Evolutionary conservation across 1,284 basidiomycete genomes (phyloP), one percentile per base, ranked within the genome.

Genomic region (Cutaneotrichosporon mucoides): DNA sequence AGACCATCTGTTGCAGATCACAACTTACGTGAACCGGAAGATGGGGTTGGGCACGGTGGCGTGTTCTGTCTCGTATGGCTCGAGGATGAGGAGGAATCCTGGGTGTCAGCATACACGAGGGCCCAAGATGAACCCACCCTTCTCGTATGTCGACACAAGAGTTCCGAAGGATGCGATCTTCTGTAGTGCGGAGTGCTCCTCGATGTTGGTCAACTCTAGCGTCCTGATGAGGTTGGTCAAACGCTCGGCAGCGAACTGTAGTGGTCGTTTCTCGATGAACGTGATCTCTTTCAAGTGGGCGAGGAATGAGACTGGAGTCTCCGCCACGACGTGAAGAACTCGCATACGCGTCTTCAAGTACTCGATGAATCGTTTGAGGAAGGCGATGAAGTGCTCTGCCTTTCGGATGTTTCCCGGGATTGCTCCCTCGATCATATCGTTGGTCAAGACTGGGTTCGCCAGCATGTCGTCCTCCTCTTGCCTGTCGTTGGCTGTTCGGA

Each of bases 321-420:
- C 96, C 13, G 96, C 96, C 7, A 99, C 96, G 63, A 99, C 96
- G 73, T 99, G 96, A 33, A 99, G 81, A 10, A 99, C 96, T 49
- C 96, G 86, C 95, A 99, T 99, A 53, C 96, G 85, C 7, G 96
- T 99, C 84, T 99, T 99, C 63, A 99, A 84, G 75, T 99, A 99
- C 79, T 99, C 96, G 46, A 99, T 92, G 72, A 99, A 97, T 46
- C 96, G 87, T 76, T 95, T 97, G 63, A 99, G 79, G 81, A 99
- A 99, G 1, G 96, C 95, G 15, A 98, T 91, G 73, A 99, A 99
- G 79, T 99, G 96, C 74, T 99, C 96, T 0, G 96, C 96, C 73
- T 98, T 94, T 50, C 96, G 85, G 63, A 99, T 99, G 73, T 99
- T 99, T 16, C 96, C 96, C 12, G 96, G 96, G 43, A 99, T 84